Evolutionary conservation across 176 grass and related monocot genomes (phyloP).

Genomic region (Canna indica): DNA sequence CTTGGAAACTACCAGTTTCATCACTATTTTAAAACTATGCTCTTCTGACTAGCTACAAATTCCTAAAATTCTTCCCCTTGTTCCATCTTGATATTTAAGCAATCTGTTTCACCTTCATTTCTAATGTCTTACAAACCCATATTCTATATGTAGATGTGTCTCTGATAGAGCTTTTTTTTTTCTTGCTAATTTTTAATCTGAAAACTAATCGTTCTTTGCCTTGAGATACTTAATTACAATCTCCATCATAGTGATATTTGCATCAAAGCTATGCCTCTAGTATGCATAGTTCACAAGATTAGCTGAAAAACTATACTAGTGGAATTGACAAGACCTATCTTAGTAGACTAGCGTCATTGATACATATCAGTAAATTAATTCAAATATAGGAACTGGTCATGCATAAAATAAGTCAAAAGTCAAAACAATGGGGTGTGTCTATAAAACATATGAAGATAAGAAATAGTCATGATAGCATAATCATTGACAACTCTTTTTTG

Average conservation of each 20-base stretch:
- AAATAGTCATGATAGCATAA: too few relatives aligned
- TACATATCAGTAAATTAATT: too few relatives aligned
- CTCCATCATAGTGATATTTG: background rate
- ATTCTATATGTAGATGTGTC: background rate
- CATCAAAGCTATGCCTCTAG: background rate
- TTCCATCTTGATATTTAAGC: too few relatives aligned
- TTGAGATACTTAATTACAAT: background rate
- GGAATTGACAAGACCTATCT: too few relatives aligned
- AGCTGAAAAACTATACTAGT: background rate
- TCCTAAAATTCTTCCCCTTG: background rate
- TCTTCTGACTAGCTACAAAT: background rate
- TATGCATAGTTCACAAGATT: background rate
- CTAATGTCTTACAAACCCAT: background rate
- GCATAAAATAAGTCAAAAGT: too few relatives aligned
- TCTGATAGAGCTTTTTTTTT: too few relatives aligned
- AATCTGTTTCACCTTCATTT: too few relatives aligned
- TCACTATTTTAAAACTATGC: background rate
- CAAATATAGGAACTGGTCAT: too few relatives aligned
- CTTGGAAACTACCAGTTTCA: slow-evolving; percentile 7
- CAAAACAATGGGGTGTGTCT: too few relatives aligned
- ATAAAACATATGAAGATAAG: too few relatives aligned
- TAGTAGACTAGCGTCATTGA: background rate
- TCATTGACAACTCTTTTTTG: too few relatives aligned
- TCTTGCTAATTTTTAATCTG: background rate
- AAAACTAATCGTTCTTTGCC: background rate